Conservation (phyloP, 345 rosid genomes). For the Corchorus olitorius region DNA sequence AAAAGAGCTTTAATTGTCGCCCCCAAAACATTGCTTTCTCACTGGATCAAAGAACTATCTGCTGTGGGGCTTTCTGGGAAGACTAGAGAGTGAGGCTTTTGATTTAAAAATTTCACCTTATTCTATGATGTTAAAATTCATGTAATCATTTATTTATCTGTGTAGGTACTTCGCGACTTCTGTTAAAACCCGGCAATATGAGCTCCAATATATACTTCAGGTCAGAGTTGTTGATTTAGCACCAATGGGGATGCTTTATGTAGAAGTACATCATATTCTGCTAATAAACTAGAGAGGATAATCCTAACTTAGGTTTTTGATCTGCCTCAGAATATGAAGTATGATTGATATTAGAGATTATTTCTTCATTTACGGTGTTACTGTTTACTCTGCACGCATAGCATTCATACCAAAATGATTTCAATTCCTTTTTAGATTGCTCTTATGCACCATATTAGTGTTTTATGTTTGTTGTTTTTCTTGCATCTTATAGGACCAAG, state of each 20-base stretch:
- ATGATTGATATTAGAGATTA: neutral
- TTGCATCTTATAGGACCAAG: constrained; percentile 65
- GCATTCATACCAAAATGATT: neutral
- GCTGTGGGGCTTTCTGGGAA: constrained; percentile 77
- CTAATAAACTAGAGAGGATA: neutral
- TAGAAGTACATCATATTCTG: neutral
- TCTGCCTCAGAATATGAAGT: no score
- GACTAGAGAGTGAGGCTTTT: constrained; percentile 81
- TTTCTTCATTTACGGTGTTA: neutral
- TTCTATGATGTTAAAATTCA: neutral
- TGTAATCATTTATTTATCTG: constrained; percentile 6
- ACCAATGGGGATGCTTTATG: neutral
- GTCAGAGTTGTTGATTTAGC: constrained; percentile 33
- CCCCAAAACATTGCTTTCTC: constrained; percentile 91
- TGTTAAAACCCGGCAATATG: constrained; percentile 79
- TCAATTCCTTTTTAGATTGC: constrained; percentile 5
- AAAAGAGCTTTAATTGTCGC: constrained; percentile 86
- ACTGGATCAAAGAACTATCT: constrained; percentile 94
- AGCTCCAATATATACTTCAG: constrained; percentile 84
- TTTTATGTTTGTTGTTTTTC: constrained; percentile 10
- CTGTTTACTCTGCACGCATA: neutral
- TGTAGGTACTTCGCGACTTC: constrained; percentile 80
- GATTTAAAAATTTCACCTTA: constrained; percentile 6
- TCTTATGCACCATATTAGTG: constrained; percentile 9
- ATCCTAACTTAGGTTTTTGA: neutral